These are phyloP conservation scores for Spathaspora arborariae DNA, from an alignment of 805 yeast species.

Conservation along the genomic window DNA sequence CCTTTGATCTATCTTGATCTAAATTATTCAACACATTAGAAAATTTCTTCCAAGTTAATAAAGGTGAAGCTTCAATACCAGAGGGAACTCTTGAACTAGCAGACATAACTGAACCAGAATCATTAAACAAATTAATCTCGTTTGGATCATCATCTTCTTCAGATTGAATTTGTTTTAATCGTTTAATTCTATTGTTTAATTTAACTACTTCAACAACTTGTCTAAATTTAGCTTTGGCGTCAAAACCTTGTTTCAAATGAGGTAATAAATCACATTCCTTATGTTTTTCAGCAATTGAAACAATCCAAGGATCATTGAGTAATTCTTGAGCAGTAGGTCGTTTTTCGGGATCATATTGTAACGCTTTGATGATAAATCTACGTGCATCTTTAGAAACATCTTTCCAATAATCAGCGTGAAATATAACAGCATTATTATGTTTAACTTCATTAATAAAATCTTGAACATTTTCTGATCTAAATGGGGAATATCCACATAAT, in stretches of 20 bases:
- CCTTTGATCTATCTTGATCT: constrained; percentile 16
- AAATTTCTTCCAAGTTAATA: constrained; percentile 28
- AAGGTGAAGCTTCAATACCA: constrained; percentile 11
- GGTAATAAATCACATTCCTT: constrained; percentile 72
- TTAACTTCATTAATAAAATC: constrained; percentile 80
- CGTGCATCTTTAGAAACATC: constrained; percentile 78
- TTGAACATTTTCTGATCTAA: constrained; percentile 75
- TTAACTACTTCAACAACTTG: constrained; percentile 83
- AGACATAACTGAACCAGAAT: constrained; percentile 20
- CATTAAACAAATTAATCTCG: constrained; percentile 43
- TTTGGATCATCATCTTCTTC: constrained; percentile 53
- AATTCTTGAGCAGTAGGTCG: constrained; percentile 69
- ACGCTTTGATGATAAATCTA: constrained; percentile 65
- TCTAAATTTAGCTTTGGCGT: constrained; percentile 78
- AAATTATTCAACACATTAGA: constrained; percentile 19
- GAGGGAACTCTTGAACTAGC: constrained; percentile 7
- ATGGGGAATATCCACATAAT: constrained; percentile 90
- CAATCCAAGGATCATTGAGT: constrained; percentile 69
- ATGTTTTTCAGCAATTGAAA: constrained; percentile 44
- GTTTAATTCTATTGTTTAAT: constrained; percentile 72
- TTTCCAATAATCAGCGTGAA: constrained; percentile 86
- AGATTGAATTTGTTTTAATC: constrained; percentile 59
- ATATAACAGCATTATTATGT: constrained; percentile 70
- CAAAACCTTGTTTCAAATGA: constrained; percentile 72
- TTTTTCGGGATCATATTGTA: constrained; percentile 61